phyloP scores from a whole-genome alignment of 345 rosid species.

The Salix arbutifolia region DNA sequence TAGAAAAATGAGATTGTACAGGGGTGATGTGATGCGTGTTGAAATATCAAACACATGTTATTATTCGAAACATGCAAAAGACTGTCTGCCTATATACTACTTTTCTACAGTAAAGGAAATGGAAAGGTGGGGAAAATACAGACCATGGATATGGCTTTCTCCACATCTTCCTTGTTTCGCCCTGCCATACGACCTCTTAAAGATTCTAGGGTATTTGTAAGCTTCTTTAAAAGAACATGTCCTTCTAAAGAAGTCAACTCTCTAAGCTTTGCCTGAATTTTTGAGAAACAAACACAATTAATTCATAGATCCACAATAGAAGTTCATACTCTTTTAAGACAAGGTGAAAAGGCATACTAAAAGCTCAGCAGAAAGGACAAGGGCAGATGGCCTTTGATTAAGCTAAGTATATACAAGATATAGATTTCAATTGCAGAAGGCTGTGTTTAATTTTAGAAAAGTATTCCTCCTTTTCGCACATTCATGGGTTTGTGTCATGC shows the following conservation, averaged over 20 bases:
- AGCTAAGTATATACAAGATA: background rate
- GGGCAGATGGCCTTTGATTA: background rate
- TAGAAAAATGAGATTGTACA: background rate
- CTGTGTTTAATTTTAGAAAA: background rate
- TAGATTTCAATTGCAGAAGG: background rate
- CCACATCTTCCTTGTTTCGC: constrained; percentile 82
- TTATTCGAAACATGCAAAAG: background rate
- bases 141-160: constrained; percentile 96
- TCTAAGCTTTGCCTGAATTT: constrained; percentile 74
- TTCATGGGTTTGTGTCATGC: background rate
- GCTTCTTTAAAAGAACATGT: constrained; percentile 95
- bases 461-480: background rate
- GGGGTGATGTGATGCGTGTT: background rate
- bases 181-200: constrained; percentile 90
- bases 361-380: background rate
- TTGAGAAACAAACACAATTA: background rate
- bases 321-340: background rate
- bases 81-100: background rate
- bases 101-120: background rate
- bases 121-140: constrained; percentile 18
- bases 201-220: constrained; percentile 92
- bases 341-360: background rate
- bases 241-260: constrained; percentile 97
- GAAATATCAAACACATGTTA: background rate
- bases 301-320: too few species aligned